These are phyloP conservation scores for Lecanicillium sp. DNA, from an alignment of 2,329 filamentous ascomycete genomes.

Conservation along the genomic window DNA sequence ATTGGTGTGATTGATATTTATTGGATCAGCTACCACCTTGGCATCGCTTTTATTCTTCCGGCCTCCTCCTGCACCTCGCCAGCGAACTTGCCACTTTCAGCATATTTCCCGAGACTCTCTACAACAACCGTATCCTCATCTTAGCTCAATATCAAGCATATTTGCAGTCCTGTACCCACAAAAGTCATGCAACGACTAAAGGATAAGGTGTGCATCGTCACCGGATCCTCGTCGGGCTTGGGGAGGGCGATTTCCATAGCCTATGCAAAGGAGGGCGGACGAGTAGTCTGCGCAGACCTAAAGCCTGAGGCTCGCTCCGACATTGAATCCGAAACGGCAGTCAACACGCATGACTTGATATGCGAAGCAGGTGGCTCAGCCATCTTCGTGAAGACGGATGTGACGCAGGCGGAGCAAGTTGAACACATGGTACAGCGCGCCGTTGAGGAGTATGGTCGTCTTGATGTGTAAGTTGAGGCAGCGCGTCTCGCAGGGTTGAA, in stretches of 20 bases:
- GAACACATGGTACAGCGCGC: slow-evolving; percentile 26
- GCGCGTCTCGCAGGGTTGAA: background rate
- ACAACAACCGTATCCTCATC: background rate
- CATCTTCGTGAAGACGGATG: slow-evolving; percentile 36
- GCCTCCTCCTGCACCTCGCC: too few species aligned
- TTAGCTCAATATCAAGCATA: background rate
- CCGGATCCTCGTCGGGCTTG: slow-evolving; percentile 37
- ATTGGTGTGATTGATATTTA: too few species aligned
- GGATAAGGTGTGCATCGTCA: slow-evolving; percentile 25
- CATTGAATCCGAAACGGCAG: slow-evolving; percentile 17
- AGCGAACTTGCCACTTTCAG: background rate
- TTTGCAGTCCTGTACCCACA: too few species aligned
- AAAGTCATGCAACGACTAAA: slow-evolving; percentile 1
- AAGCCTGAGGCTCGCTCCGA: slow-evolving; percentile 16
- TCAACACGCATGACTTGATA: slow-evolving; percentile 31
- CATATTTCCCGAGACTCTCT: background rate
- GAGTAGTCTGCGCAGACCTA: slow-evolving; percentile 34
- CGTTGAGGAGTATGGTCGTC: slow-evolving; percentile 26
- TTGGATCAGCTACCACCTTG: too few species aligned
- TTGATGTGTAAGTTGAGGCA: slow-evolving; percentile 32
- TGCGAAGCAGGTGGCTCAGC: slow-evolving; percentile 21
- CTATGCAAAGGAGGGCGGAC: slow-evolving; percentile 31
- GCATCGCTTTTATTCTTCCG: too few species aligned
- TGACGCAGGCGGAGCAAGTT: slow-evolving; percentile 26
- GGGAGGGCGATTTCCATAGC: slow-evolving; percentile 37